Conservation (phyloP, 2,329 filamentous ascomycete genomes). For the Mollisiaceae sp. region DNA sequence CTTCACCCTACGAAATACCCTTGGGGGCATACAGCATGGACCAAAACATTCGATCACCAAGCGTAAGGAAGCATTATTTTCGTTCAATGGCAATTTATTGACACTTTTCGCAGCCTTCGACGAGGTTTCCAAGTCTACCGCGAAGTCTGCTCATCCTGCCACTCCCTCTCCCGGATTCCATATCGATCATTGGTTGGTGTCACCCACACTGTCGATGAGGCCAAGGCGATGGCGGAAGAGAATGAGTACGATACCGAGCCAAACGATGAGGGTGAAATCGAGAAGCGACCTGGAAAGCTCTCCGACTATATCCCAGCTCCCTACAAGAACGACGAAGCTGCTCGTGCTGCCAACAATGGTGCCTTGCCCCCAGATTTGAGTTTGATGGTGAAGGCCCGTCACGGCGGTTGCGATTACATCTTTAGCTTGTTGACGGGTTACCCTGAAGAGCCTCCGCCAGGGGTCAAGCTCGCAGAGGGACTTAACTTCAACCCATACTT, state of each 20-base stretch:
- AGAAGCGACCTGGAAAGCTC: constrained; percentile 98
- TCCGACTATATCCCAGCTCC: constrained; percentile 94
- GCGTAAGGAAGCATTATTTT: constrained; percentile 67
- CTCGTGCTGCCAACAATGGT: constrained; percentile 97
- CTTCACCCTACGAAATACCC: constrained; percentile 91
- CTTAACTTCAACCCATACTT: constrained; percentile 99
- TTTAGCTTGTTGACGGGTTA: constrained; percentile 97
- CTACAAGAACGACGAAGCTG: constrained; percentile 99
- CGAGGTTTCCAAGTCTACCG: constrained; percentile 99
- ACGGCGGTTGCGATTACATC: constrained; percentile 98
- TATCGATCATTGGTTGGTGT: constrained; percentile 91
- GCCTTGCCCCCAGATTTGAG: constrained; percentile 96
- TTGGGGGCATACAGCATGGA: constrained; percentile 91
- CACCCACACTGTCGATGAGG: constrained; percentile 95
- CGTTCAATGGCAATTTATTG: constrained; percentile 18
- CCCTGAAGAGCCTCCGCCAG: constrained; percentile 92
- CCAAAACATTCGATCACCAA: constrained; percentile 96
- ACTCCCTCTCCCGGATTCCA: constrained; percentile 92
- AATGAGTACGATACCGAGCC: constrained; percentile 98
- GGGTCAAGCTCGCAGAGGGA: constrained; percentile 81
- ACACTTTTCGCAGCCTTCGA: constrained; percentile 70
- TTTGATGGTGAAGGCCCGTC: constrained; percentile 95
- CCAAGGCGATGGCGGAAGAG: constrained; percentile 95
- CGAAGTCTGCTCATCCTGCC: constrained; percentile 97
- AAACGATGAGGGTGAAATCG: constrained; percentile 96